Evolutionary conservation across 2,329 filamentous ascomycete genomes (phyloP), one percentile per base, ranked within the genome.

Genomic region (Colletotrichum kahawae): DNA sequence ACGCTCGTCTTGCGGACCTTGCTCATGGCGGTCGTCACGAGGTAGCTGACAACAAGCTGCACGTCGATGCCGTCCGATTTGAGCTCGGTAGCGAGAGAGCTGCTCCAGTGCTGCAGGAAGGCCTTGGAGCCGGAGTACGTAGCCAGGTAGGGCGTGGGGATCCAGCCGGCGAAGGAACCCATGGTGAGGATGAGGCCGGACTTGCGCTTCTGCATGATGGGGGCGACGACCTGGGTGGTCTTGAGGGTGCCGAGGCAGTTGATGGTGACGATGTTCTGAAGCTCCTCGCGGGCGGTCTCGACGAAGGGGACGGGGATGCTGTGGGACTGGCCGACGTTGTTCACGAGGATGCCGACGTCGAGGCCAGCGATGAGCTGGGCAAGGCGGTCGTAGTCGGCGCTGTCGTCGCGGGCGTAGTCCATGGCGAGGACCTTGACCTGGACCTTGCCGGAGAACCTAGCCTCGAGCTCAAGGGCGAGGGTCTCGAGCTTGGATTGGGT

Each of bases 41-140:
- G 92, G 84, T 99, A 97, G 79, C 94, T 95, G 79, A 98, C 91
- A 33, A 98, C 93, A 64, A 98, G 91, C 84, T 98, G 93, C n/a
- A 98, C 95, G 77, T 95, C 93, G 54, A 99, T 92, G 72, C 95
- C 94, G 79, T 94, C 90, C 2, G 93, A 91, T 77, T 93, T 92
- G 34, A 99, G 90, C 85, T 99, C 97, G 16, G 93, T 91, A 1
- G 93, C 94, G 16, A 99, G 90, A 13, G 97, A 93, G 7, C 92
- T 94, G 78, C 94, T 98, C 97, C 97, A 99, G 82, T 98, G 93
- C 86, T 98, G 96, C 64, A 99, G 90, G 90, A 99, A 99, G 2
- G 97, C 96, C 87, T 99, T 99, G 91, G 94, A 97, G 78, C 97
- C 97, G 59, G 95, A 97, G 89, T 99, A 99, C 4, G 97, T 98